Evolutionary conservation across 768 basidiomycete species (phyloP), one percentile per base, ranked within the genome.

Genomic region (Termitomyces sp.): DNA sequence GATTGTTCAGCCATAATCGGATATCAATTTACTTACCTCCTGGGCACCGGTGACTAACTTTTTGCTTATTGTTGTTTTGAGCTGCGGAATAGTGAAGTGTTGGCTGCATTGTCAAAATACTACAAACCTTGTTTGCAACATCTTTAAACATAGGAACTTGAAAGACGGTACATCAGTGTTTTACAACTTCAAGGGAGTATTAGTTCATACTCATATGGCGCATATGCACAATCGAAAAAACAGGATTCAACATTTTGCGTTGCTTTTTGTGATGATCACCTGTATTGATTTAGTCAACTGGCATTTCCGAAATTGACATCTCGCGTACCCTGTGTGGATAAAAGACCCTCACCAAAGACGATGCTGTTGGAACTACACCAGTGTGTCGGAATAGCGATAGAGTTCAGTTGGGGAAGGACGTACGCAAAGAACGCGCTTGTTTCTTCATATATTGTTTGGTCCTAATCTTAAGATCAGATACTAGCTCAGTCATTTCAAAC

Each of bases 141-240:
- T 64, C 67, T 22, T 62, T 49, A 12, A 67, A 64, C 39, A 64
- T 63, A 28, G 65, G 62, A 52, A 66, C 67, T 67, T 39, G 6
- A 3, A 11, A 58, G 20, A 48, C 5, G 36, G 9, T n/a, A 16
- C n/a, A n/a, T 62, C 28, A 62, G 33, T 20, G 7, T 28, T 24
- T 16, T 46, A n/a, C 2, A 48, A 18, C 20, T 24, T n/a, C 4
- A 9, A 20, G 3, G 24, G 39, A 62, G 11, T 20, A 2, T 39
- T 33, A 22, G 35, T 12, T 35, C 62, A 28, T 58, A 65, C 62
- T 58, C 66, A 67, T 63, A 18, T 60, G 32, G 22, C 65, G 62
- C 65, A 67, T 65, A 50, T 67, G 67, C n/a, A 56, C 51, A 9
- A 55, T 64, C 2, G 66, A 67, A 58, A 67, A 67, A 12, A 67